Conservation (phyloP, 805 yeast species). For the Osmozyma mogii region DNA sequence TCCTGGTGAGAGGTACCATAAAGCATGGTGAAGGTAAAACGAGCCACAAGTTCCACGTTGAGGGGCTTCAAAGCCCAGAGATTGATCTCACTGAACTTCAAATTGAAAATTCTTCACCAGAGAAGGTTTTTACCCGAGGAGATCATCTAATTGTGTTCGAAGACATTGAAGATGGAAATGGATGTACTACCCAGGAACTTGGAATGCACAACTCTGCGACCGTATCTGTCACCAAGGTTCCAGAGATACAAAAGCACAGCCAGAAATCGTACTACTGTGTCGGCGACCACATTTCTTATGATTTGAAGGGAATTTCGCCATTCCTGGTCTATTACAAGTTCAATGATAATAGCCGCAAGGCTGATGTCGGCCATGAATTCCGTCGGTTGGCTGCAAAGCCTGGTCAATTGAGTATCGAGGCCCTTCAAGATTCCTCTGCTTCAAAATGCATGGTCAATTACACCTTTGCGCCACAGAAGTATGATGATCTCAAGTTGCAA, state of each 20-base stretch:
- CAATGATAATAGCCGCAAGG: conserved; percentile 50
- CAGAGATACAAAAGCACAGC: conserved; percentile 43
- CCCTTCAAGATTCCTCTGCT: conserved; percentile 66
- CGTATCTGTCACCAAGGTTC: conserved; percentile 68
- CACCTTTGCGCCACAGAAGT: conserved; percentile 27
- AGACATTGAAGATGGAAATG: conserved; percentile 58
- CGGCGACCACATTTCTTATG: conserved; percentile 79
- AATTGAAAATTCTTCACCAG: conserved; percentile 32
- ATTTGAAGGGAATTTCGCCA: conserved; percentile 73
- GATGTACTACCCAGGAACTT: conserved; percentile 49
- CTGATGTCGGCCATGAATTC: conserved; percentile 41
- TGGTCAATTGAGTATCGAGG: conserved; percentile 62
- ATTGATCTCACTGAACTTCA: conserved; percentile 8
- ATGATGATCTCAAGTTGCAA: conserved; percentile 20
- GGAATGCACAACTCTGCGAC: conserved; percentile 29
- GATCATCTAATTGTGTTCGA: conserved; percentile 54
- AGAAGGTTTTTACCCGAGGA: conserved; percentile 57
- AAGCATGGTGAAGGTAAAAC: conserved; percentile 54
- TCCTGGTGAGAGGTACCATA: conserved; percentile 46
- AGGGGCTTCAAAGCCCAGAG: conserved; percentile 28
- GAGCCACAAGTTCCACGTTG: conserved; percentile 38
- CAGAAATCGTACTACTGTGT: conserved; percentile 61
- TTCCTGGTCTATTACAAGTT: conserved; percentile 70
- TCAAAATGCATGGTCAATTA: conserved; percentile 64
- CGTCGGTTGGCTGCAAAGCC: conserved; percentile 73